A percentile compares a stretch with the other conserved stretches of the same genome.
phyloP scores from a whole-genome alignment of 2,329 filamentous ascomycete genomes.

The Aureobasidium melanogenum region DNA sequence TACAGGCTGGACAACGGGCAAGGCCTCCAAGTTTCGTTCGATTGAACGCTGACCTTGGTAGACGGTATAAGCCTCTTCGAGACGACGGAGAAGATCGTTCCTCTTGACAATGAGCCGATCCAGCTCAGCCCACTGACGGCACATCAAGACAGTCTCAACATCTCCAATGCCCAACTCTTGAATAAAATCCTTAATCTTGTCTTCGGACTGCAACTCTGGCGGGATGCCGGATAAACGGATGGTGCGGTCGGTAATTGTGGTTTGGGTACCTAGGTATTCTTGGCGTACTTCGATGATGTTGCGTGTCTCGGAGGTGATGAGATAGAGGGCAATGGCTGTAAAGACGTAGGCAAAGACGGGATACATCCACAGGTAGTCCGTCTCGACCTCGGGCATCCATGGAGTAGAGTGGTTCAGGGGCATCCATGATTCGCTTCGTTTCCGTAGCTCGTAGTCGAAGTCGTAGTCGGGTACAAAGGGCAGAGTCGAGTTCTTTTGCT shows the following conservation, averaged over 20 bases:
- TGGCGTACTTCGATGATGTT: conserved; percentile 80
- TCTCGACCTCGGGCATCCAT: conserved; percentile 25
- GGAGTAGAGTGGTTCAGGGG: conserved; percentile 5
- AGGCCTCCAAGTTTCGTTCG: conserved; percentile 37
- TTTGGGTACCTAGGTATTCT: conserved; percentile 84
- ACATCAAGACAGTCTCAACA: conserved; percentile 80
- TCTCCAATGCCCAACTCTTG: conserved; percentile 83
- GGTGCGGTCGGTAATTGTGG: conserved; percentile 90
- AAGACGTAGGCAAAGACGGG: conserved; percentile 93
- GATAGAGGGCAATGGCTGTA: conserved; percentile 69
- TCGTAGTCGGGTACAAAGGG: not conserved
- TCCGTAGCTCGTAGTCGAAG: not conserved
- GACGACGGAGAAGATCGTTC: conserved; percentile 53
- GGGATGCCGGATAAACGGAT: conserved; percentile 89
- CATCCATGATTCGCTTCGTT: not conserved
- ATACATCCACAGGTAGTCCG: conserved; percentile 79
- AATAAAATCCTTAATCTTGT: conserved; percentile 74
- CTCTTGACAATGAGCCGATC: conserved; percentile 66
- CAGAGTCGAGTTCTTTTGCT: conserved; percentile 17
- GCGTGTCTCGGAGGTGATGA: conserved; percentile 74
- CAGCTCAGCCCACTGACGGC: conserved; percentile 75
- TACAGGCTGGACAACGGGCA: conserved; percentile 42
- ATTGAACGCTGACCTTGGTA: conserved; percentile 54
- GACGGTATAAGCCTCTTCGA: conserved; percentile 78
- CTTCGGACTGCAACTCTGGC: conserved; percentile 65